A percentile compares a stretch with the other conserved stretches of the same genome.
These are phyloP conservation scores for Backusella psychrophila DNA, from an alignment of 192 early-diverging fungal genomes.

Conservation along the genomic window DNA sequence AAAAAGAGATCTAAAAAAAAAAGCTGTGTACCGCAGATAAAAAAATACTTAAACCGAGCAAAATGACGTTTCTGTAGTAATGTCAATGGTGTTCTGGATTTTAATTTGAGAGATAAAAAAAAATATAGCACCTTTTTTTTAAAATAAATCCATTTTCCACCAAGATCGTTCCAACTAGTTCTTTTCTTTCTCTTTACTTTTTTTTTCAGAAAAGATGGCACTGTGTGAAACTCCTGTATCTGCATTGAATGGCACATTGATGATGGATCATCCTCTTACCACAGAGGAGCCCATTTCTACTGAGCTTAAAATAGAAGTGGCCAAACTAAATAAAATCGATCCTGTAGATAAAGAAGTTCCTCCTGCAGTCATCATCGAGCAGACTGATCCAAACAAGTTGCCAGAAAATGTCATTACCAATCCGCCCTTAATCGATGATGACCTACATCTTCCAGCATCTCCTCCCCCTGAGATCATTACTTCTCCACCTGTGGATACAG, in stretches of 20 bases:
- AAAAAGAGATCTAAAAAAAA: no score
- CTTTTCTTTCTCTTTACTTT: not conserved
- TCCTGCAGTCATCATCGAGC: conserved; percentile 8
- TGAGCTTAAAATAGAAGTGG: not conserved
- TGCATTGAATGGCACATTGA: not conserved
- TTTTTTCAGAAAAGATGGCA: not conserved
- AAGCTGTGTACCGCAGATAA: not conserved
- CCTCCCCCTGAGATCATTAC: not conserved
- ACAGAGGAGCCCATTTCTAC: conserved; percentile 14
- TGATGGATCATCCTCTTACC: conserved; percentile 14
- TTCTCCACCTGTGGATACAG: not conserved
- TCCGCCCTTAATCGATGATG: not conserved
- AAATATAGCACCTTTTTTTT: not conserved
- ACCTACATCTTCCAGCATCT: not conserved
- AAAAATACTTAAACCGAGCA: not conserved
- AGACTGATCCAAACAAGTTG: conserved; percentile 11
- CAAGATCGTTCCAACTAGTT: not conserved
- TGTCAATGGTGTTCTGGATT: not conserved
- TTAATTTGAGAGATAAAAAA: not conserved
- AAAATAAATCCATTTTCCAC: not conserved
- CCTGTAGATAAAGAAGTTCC: not conserved
- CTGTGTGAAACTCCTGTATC: not conserved
- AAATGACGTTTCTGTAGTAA: not conserved
- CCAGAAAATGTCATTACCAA: not conserved
- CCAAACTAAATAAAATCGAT: not conserved